These are phyloP conservation scores for Fusarium anguioides DNA, from an alignment of 2,329 filamentous ascomycete genomes.

Conservation along the genomic window DNA sequence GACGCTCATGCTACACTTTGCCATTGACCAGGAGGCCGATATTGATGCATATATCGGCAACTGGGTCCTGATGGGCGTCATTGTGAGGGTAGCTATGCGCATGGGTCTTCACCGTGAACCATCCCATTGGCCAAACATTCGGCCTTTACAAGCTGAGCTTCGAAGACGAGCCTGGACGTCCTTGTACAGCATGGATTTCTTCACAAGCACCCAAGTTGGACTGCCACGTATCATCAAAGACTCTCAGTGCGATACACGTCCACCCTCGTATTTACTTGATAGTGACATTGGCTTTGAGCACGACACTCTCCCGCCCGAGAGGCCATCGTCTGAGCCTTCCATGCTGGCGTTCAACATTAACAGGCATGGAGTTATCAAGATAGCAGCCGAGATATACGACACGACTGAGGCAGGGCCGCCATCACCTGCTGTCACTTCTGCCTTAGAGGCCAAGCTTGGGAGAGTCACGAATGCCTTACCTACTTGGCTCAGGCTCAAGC, in stretches of 20 bases:
- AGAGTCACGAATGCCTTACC: neutral
- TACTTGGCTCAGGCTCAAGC: constrained; percentile 13
- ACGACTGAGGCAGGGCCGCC: constrained; percentile 7
- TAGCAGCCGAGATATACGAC: constrained; percentile 17
- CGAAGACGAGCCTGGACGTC: constrained; percentile 28
- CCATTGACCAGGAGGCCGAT: constrained; percentile 26
- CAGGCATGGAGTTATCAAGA: constrained; percentile 7
- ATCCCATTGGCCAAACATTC: constrained; percentile 31
- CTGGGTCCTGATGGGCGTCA: constrained; percentile 32
- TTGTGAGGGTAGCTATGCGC: constrained; percentile 30
- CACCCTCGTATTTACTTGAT: constrained; percentile 14
- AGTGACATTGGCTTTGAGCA: neutral
- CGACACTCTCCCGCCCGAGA: neutral
- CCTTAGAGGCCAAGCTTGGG: neutral
- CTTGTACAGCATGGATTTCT: constrained; percentile 36
- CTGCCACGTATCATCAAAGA: constrained; percentile 37
- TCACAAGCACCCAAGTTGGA: constrained; percentile 34
- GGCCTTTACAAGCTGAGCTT: constrained; percentile 31
- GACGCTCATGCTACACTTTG: constrained; percentile 32
- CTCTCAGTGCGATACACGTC: constrained; percentile 25
- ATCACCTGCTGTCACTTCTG: neutral
- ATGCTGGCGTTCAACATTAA: constrained; percentile 7
- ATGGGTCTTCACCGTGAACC: constrained; percentile 34
- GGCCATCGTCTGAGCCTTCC: constrained; percentile 7
- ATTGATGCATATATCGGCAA: constrained; percentile 18